Evolutionary conservation across 768 basidiomycete genomes (phyloP), one percentile per base, ranked within the genome.

Genomic region (Hydnomerulius pinastri): DNA sequence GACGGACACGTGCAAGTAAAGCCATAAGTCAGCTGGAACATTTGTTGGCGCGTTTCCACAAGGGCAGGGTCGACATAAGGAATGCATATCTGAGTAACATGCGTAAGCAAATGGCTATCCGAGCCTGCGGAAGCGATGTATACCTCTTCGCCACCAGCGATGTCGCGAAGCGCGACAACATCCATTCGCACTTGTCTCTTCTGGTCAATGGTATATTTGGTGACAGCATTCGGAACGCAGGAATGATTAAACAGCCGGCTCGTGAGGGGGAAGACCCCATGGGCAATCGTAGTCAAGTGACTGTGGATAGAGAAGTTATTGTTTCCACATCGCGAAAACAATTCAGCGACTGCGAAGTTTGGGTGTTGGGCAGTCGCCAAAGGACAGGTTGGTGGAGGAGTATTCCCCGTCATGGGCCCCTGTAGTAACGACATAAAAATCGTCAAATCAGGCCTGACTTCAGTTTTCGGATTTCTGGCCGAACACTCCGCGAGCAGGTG

Each of bases 181-280:
- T 87, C 77, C 85, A 92, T 86, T 11, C 54, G 54, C 2, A 81
- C 77, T 4, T 67, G 58, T 35, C 71, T 58, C 7, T 61, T 66
- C 2, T 56, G 62, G 20, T 54, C 59, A 13, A 88, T 68, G 38
- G 67, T 61, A 58, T 86, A 89, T 62, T 80, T 85, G 27, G 80
- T 73, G 21, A 78, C 79, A 13, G 86, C 86, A 56, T 89, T 90
- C 1, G 90, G 88, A 15, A 77, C 57, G 65, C 90, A 92, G 4
- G 87, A 89, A 60, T 92, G 90, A 61, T 92, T 92, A 71, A 92
- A 90, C 11, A 81, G 62, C n/a, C 88, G 77, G 60, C 90, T 92
- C 2, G 90, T 85, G 9, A 81, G 65, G 7, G 90, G 88, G 53
- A 88, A 91, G 30, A 90, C 73, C 0, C 87, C 90, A 69, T 90